phyloP scores from a whole-genome alignment of 371 early-diverging fungal species.

The Mucor racemosus region DNA sequence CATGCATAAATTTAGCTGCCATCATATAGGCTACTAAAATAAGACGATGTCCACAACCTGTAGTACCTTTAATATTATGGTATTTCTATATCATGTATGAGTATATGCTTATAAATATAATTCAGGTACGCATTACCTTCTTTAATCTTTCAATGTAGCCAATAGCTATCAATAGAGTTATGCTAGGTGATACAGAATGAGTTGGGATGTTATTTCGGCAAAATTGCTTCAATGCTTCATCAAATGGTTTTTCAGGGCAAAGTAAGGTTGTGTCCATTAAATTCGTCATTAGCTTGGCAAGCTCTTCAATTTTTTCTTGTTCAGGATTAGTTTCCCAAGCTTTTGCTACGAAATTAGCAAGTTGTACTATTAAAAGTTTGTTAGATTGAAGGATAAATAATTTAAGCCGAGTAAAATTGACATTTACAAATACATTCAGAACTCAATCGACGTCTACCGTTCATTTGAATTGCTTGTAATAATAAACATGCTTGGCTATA shows the following conservation, averaged over 20 bases:
- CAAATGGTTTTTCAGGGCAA: constrained; percentile 22
- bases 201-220: constrained; percentile 24
- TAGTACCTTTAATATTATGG: constrained; percentile 30
- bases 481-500: constrained; percentile 36
- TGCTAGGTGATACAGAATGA: constrained; percentile 33
- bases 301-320: constrained; percentile 16
- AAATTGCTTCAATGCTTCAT: constrained; percentile 30
- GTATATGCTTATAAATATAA: neutral
- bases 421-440: constrained; percentile 28
- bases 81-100: constrained; percentile 23
- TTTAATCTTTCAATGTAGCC: constrained; percentile 34
- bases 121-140: constrained; percentile 13
- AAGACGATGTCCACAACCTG: constrained; percentile 33
- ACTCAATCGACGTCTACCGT: constrained; percentile 28
- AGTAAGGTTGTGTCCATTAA: constrained; percentile 27
- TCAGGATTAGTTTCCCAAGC: constrained; percentile 28
- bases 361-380: constrained; percentile 15
- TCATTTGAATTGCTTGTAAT: constrained; percentile 37
- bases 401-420: neutral
- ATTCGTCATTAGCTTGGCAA: constrained; percentile 28
- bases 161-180: constrained; percentile 33
- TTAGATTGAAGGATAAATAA: constrained; percentile 1
- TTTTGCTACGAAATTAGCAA: constrained; percentile 29
- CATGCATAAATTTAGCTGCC: constrained; percentile 36
- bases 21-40: constrained; percentile 37